phyloP scores from a whole-genome alignment of 2,329 filamentous ascomycete genomes.

The Canariomyces notabilis region DNA sequence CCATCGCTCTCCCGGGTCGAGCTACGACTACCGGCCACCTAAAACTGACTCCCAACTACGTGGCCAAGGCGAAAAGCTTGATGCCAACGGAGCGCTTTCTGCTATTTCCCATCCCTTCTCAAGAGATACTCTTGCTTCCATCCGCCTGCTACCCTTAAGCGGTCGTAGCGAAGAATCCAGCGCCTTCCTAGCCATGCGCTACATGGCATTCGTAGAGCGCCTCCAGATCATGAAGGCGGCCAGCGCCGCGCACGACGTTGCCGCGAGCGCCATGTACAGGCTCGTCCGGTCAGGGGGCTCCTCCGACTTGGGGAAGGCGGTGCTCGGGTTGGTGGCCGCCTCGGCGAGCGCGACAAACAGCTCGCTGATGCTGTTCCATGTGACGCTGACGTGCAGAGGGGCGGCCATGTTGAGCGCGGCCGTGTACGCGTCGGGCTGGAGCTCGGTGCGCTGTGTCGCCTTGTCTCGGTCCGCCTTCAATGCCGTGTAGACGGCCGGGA shows the following conservation, averaged over 20 bases:
- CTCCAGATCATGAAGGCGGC: conserved; percentile 63
- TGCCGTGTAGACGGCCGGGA: conserved; percentile 87
- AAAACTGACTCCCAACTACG: neutral
- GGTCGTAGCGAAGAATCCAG: neutral
- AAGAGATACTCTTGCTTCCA: no score
- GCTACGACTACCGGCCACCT: neutral
- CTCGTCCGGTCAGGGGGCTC: conserved; percentile 82
- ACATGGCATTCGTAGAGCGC: conserved; percentile 39
- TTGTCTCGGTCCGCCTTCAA: conserved; percentile 95
- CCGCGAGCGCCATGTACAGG: conserved; percentile 79
- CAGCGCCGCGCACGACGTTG: conserved; percentile 58
- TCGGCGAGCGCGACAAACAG: conserved; percentile 90
- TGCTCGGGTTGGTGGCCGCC: conserved; percentile 82
- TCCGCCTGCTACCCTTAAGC: no score
- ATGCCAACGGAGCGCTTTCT: no score
- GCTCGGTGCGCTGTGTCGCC: conserved; percentile 87
- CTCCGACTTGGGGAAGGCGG: conserved; percentile 82
- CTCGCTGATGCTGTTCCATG: conserved; percentile 90
- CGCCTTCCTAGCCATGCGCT: neutral
- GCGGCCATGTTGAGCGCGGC: conserved; percentile 79
- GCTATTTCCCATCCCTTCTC: no score
- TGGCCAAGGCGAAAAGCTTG: neutral
- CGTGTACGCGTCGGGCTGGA: conserved; percentile 90
- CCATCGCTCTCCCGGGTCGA: neutral
- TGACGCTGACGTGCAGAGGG: conserved; percentile 89